These are phyloP conservation scores for Zygnema circumcarinatum DNA, from an alignment of 139 green algal species.

Conservation along the genomic window DNA sequence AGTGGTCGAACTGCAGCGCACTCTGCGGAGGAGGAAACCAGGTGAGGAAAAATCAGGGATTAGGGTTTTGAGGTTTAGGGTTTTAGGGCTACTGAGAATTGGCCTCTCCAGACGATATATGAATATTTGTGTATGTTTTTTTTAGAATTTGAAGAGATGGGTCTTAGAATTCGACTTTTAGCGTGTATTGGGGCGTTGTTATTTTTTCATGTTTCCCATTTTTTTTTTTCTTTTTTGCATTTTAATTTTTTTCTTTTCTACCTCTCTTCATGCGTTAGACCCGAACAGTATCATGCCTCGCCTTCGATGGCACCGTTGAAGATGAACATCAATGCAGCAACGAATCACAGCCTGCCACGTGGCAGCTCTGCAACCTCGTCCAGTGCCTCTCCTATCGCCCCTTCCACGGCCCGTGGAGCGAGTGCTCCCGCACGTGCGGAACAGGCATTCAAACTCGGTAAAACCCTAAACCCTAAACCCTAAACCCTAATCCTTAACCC, in stretches of 20 bases:
- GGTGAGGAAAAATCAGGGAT: background rate
- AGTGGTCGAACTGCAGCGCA: background rate
- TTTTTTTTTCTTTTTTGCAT: background rate
- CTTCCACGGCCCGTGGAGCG: background rate
- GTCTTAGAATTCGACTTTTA: too few species aligned
- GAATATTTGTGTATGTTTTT: too few species aligned
- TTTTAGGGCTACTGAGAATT: too few species aligned
- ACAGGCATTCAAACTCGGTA: background rate
- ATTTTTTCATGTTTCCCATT: too few species aligned
- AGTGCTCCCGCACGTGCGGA: background rate
- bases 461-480: too few species aligned
- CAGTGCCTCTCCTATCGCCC: background rate
- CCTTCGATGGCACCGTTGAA: background rate
- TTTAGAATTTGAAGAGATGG: too few species aligned
- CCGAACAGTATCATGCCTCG: background rate
- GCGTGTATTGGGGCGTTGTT: too few species aligned
- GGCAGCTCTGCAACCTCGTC: background rate
- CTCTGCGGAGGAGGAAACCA: background rate
- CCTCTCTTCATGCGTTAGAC: background rate
- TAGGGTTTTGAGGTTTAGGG: too few species aligned
- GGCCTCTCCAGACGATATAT: too few species aligned
- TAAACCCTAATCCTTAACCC: too few species aligned
- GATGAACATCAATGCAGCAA: background rate
- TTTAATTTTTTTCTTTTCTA: conserved; percentile 12
- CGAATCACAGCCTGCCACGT: background rate